Percentiles rank a stretch among this genome's conserved stretches.
phyloP scores from a whole-genome alignment of 192 early-diverging fungal species.

The Coemansia sp. region DNA sequence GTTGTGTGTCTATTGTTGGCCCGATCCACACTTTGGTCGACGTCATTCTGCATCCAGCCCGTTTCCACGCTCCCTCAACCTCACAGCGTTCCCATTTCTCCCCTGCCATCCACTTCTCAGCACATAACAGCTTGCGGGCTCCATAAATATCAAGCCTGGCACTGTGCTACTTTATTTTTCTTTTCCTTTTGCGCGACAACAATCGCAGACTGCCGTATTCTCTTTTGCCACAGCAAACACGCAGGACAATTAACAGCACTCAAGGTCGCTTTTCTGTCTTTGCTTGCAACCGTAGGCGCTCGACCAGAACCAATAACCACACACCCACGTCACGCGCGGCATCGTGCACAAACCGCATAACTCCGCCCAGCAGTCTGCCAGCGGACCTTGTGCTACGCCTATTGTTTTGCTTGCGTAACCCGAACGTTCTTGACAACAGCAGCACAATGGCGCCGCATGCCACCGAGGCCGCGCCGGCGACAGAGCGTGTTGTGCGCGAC shows the following conservation, averaged over 20 bases:
- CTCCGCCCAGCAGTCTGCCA: not conserved
- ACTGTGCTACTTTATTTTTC: not conserved
- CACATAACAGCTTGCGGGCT: no score
- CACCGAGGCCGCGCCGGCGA: constrained; percentile 4
- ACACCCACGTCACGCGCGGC: not conserved
- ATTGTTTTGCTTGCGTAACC: not conserved
- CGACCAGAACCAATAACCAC: no score
- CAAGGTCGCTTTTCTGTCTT: not conserved
- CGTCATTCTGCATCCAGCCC: not conserved
- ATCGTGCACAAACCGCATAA: not conserved
- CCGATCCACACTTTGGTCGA: not conserved
- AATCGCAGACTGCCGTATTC: not conserved
- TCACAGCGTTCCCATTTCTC: no score
- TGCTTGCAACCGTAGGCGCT: no score
- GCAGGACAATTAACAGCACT: not conserved
- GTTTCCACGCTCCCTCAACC: not conserved
- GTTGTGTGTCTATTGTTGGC: not conserved
- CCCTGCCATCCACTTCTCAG: no score
- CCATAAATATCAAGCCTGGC: no score
- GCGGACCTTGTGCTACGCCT: not conserved
- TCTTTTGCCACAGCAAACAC: not conserved
- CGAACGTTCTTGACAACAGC: not conserved
- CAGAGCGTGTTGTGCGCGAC: constrained; percentile 12
- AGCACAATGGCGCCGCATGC: not conserved
- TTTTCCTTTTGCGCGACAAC: not conserved